Conservation (phyloP, 208 protist genomes). For the Trypanosoma melophagium region DNA sequence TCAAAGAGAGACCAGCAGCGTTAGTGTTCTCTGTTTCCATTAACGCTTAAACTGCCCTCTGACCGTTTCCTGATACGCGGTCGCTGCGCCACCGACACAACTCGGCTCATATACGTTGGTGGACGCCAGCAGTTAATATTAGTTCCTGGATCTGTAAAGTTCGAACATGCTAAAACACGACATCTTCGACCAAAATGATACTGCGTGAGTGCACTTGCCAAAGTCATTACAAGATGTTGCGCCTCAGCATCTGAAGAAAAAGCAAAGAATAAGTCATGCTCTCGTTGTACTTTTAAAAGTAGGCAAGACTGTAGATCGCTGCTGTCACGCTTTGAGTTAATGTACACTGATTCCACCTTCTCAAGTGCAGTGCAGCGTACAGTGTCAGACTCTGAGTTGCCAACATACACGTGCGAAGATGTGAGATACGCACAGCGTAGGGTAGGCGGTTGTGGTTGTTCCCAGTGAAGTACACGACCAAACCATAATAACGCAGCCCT, state of each 20-base stretch:
- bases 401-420: slow-evolving; percentile 19
- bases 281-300: slow-evolving; percentile 9
- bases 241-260: slow-evolving; percentile 18
- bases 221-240: slow-evolving; percentile 2
- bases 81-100: slow-evolving; percentile 1
- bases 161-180: slow-evolving; percentile 18
- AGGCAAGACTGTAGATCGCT: slow-evolving; percentile 5
- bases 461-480: slow-evolving; percentile 26
- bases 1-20: no score
- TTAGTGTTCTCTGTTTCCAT: no score
- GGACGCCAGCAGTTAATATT: slow-evolving; percentile 14
- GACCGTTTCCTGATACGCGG: background rate
- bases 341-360: slow-evolving; percentile 14
- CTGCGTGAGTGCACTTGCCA: slow-evolving; percentile 5
- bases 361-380: slow-evolving; percentile 12
- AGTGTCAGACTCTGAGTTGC: slow-evolving; percentile 12
- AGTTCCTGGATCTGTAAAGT: slow-evolving; percentile 15
- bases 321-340: slow-evolving; percentile 17
- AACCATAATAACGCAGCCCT: slow-evolving; percentile 20
- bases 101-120: slow-evolving; percentile 7
- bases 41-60: background rate
- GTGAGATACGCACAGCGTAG: slow-evolving; percentile 16
- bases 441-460: slow-evolving; percentile 12
- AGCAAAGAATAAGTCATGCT: slow-evolving; percentile 20
- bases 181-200: slow-evolving; percentile 18